Evolutionary conservation across 2,329 filamentous ascomycete species (phyloP), one percentile per base, ranked within the genome.

Genomic region (Alternaria ethzedia): DNA sequence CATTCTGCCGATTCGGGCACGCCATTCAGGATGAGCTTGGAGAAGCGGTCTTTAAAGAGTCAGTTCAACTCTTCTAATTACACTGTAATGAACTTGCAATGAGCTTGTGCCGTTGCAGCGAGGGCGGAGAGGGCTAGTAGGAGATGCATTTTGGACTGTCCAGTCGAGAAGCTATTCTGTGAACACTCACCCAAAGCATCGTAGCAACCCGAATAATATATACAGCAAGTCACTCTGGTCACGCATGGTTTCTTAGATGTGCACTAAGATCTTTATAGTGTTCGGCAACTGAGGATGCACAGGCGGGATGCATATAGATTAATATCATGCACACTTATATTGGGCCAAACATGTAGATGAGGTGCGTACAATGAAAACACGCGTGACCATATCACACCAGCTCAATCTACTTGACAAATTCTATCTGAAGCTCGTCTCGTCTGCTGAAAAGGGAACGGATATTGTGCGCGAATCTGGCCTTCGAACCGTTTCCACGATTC

Each of bases 1-100:
- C 84, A 86, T 64, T 75, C 71, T 52, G 54, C 32, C n/a, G 70
- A 43, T 71, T 84, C 82, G 21, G 69, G 41, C 11, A 49, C 46
- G 32, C 69, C 72, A 20, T 68, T 63, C n/a, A 74, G 54, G 55
- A 75, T 63, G 54, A 76, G 60, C 45, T 71, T 74, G 15, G 73
- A 65, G 61, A 75, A 75, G 25, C 70, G 72, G 55, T 75, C 72
- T 75, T 32, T 6, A 5, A 10, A 21, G 8, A 13, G 51, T 54
- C 21, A 54, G 51, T 32, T 26, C 23, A 43, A 17, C n/a, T 7
- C n/a, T 36, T 54, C 21, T 6, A 11, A 4, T 3, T 10, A 41
- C n/a, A 25, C 30, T 54, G 13, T 41, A n/a, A 8, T 44, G 23
- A 52, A 21, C 52, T 20, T 54, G 20, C 32, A 54, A 44, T 54